A percentile compares a stretch with the other conserved stretches of the same genome.
Evolutionary conservation across 305 asterid species (phyloP).

Genomic region (Solanum hybrid): DNA sequence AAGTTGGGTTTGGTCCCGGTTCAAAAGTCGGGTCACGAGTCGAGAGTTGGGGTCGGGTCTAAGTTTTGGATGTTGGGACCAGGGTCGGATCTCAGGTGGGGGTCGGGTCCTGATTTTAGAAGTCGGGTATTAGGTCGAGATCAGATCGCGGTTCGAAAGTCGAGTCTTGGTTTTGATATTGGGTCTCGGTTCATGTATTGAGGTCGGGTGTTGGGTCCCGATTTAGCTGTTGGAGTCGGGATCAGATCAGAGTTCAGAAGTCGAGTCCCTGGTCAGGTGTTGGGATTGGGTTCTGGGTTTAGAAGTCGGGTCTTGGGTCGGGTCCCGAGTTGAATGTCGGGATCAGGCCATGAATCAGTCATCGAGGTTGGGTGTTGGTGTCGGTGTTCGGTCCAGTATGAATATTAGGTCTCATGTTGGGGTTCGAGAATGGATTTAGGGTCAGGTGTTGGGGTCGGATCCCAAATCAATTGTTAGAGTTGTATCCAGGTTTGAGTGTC

Average conservation of each 20-base stretch:
- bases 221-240: not conserved
- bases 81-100: not conserved
- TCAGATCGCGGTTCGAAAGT: not conserved
- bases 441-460: not conserved
- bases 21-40: not conserved
- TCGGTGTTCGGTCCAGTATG: rapidly evolving
- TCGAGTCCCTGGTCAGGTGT: not conserved
- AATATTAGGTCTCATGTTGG: not conserved
- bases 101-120: not conserved
- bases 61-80: not conserved
- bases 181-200: not conserved
- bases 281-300: not conserved
- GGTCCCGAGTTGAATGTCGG: not conserved
- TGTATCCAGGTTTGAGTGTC: not conserved
- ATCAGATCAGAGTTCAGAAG: not conserved
- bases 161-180: not conserved
- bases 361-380: not conserved
- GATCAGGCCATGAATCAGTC: not conserved
- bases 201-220: not conserved
- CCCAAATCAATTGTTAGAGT: not conserved
- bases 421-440: not conserved
- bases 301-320: not conserved
- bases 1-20: not conserved
- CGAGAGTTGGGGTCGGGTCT: not conserved
- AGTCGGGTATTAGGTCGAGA: not conserved